These are phyloP conservation scores for Podaxis mareebaensis DNA, from an alignment of 768 basidiomycete genomes.

Conservation along the genomic window DNA sequence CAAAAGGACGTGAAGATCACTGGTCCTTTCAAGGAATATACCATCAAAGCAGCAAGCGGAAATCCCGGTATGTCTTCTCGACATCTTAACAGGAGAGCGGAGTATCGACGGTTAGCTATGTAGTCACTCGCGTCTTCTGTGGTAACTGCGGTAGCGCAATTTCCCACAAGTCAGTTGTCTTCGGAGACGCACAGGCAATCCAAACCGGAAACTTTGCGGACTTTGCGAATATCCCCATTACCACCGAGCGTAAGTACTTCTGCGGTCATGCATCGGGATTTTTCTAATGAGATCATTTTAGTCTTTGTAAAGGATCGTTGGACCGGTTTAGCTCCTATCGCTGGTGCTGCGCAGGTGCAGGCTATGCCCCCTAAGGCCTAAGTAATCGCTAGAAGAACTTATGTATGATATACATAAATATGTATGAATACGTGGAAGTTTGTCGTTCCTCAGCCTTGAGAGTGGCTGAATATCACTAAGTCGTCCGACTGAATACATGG, in stretches of 20 bases:
- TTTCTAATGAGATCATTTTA: slow-evolving; percentile 11
- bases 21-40: slow-evolving; percentile 33
- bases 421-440: not conserved
- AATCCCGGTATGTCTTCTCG: slow-evolving; percentile 29
- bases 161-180: slow-evolving; percentile 32
- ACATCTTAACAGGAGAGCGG: not conserved
- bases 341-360: slow-evolving; percentile 27
- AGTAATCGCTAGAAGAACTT: not conserved
- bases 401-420: not conserved
- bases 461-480: not conserved
- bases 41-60: slow-evolving; percentile 31
- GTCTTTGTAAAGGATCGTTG: slow-evolving; percentile 39
- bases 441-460: not conserved
- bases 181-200: slow-evolving; percentile 36
- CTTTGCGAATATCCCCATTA: slow-evolving; percentile 31
- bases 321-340: slow-evolving; percentile 24
- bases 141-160: slow-evolving; percentile 37
- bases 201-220: slow-evolving; percentile 38
- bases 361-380: slow-evolving; percentile 6
- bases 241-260: slow-evolving; percentile 29
- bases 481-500: not conserved
- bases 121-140: slow-evolving; percentile 40
- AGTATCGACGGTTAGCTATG: not conserved
- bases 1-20: slow-evolving; percentile 33
- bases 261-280: not conserved